phyloP scores from a whole-genome alignment of 2,329 filamentous ascomycete genomes.

The Fusarium sp. region DNA sequence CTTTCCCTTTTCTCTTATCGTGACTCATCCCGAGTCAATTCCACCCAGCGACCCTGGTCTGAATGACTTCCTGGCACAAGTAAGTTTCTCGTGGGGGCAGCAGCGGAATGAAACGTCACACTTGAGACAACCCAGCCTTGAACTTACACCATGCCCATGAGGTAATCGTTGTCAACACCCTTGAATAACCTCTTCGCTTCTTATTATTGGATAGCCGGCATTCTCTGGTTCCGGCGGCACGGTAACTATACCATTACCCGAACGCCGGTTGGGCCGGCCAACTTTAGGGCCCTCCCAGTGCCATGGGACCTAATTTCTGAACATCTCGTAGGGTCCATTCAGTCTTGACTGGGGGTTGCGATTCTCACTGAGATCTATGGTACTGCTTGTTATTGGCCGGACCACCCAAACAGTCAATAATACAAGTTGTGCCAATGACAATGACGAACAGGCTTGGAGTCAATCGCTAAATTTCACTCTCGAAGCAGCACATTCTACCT shows the following conservation, averaged over 20 bases:
- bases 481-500: not conserved
- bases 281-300: slow-evolving; percentile 37
- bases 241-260: slow-evolving; percentile 18
- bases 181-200: slow-evolving; percentile 10
- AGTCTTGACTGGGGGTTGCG: slow-evolving; percentile 25
- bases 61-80: not conserved
- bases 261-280: slow-evolving; percentile 14
- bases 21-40: slow-evolving; percentile 29
- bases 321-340: slow-evolving; percentile 10
- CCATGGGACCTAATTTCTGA: slow-evolving; percentile 36
- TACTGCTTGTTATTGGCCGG: slow-evolving; percentile 38
- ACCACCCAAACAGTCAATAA: slow-evolving; percentile 5
- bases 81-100: slow-evolving; percentile 33
- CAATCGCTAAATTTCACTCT: not conserved
- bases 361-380: slow-evolving; percentile 46
- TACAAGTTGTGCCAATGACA: slow-evolving; percentile 14
- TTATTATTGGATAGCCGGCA: slow-evolving; percentile 27
- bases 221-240: slow-evolving; percentile 27
- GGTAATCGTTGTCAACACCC: slow-evolving; percentile 5
- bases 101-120: slow-evolving; percentile 39
- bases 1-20: slow-evolving; percentile 10
- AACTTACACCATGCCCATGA: slow-evolving; percentile 20
- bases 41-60: slow-evolving; percentile 15
- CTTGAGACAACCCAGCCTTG: slow-evolving; percentile 24
- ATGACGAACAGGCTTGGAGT: not conserved